Base-by-base conservation (phyloP, 768 basidiomycete genomes). In the Russula abietina region DNA sequence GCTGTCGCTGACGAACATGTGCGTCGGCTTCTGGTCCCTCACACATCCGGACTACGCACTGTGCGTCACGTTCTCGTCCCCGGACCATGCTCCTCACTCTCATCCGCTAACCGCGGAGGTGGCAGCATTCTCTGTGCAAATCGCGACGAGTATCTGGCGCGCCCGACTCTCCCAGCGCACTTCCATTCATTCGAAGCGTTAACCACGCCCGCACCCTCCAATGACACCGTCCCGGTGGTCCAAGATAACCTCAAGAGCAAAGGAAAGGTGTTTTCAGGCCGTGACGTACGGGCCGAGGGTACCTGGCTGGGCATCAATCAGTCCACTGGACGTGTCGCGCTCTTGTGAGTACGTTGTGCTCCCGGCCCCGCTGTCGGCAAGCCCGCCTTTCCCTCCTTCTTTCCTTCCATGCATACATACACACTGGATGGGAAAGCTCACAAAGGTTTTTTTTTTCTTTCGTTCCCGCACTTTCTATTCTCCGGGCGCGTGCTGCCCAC, bases 1-100 rank as follows among this genome's bases (percentile, higher is more conserved):
- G 5, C 5, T 30, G 28, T 46, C 10, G 11, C 16, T n/a, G 3
- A 49, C 36, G 46, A 65, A 10, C 38, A 92, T 92, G 91, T 93
- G 91, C 71, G 82, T 92, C 66, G 88, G 79, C 39, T 80, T 90
- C 69, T 92, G 87, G 84, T 81, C 88, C 58, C 78, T 91, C 3
- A 82, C 88, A 55, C 86, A 89, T 70, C 83, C 85, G 30, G 83
- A 86, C 51, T 93, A 91, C 70, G 84, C 89, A 11, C 80, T 93
- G 91, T 91, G 74, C 75, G 86, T 78, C 30, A 26, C 39, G 24
- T 32, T 56, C 60, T 2, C 14, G n/a, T 26, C 36, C 48, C 59
- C 39, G 32, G 57, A 50, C 36, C 33, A 53, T 33, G 26, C 43
- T n/a, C 52, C 43, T n/a, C 52, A 22, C 36, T 30, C 24, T 6